Evolutionary conservation across 306 rosid genomes (phyloP).

Genomic region (Quercus rubra): DNA sequence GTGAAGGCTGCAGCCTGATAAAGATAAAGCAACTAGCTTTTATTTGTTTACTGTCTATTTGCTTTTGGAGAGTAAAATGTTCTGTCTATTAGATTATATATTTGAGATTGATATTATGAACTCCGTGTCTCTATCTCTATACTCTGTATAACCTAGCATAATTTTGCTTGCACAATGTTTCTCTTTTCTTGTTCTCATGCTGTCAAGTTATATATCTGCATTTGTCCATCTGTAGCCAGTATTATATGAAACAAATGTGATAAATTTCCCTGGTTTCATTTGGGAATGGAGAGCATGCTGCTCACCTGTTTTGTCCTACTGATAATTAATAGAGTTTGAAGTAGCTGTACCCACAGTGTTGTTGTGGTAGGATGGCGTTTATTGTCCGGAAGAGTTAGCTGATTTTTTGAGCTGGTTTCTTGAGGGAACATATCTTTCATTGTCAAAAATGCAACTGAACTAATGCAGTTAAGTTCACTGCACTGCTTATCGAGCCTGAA

Average conservation of each 20-base stretch:
- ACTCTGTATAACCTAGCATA: background rate
- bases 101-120: constrained; percentile 28
- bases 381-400: background rate
- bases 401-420: too few relatives aligned
- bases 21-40: constrained; percentile 41
- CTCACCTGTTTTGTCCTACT: background rate
- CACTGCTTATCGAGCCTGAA: too few relatives aligned
- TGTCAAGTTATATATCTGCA: background rate
- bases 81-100: constrained; percentile 22
- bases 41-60: constrained; percentile 44
- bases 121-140: constrained; percentile 13
- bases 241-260: background rate
- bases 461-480: too few relatives aligned
- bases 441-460: too few relatives aligned
- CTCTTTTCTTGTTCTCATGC: background rate
- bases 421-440: too few relatives aligned
- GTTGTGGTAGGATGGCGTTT: background rate
- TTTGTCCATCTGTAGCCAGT: background rate
- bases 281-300: background rate
- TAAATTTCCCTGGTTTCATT: background rate
- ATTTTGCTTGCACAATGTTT: background rate
- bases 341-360: background rate
- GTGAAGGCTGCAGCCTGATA: constrained; percentile 38
- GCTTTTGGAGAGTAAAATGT: constrained; percentile 30
- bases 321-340: background rate